A percentile compares a stretch with the other conserved stretches of the same genome.
Conservation (phyloP, 345 rosid genomes). For the Ricinus communis region DNA sequence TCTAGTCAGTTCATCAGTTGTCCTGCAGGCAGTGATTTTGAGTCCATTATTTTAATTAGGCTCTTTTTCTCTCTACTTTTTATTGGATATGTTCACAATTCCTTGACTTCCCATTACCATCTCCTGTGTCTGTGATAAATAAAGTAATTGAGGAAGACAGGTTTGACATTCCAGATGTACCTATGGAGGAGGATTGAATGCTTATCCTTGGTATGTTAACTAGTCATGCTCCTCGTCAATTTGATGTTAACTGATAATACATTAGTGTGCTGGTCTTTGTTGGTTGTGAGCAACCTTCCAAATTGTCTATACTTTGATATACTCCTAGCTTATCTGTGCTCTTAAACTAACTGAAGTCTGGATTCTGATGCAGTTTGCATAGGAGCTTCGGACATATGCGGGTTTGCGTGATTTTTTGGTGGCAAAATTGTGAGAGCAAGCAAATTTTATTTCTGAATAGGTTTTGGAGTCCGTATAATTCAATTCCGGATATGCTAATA, state of each 20-base stretch:
- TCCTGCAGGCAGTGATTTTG: background rate
- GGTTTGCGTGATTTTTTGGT: too few species aligned
- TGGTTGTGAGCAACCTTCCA: too few species aligned
- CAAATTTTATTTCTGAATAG: too few species aligned
- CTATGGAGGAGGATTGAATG: conserved; percentile 88
- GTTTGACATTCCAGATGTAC: conserved; percentile 94
- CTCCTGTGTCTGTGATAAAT: conserved; percentile 57
- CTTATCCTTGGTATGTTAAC: conserved; percentile 1
- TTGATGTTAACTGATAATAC: background rate
- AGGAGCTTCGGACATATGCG: too few species aligned
- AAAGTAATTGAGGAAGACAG: conserved; percentile 82
- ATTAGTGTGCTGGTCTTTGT: too few species aligned
- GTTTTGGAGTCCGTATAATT: too few species aligned
- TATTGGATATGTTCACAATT: conserved; percentile 15
- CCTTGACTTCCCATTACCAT: conserved; percentile 63
- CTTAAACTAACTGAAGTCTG: too few species aligned
- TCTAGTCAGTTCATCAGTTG: background rate
- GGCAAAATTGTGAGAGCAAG: too few species aligned
- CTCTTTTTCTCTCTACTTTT: background rate
- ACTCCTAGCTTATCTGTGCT: too few species aligned
- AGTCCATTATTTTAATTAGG: background rate
- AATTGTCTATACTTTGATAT: too few species aligned
- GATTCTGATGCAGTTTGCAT: too few species aligned
- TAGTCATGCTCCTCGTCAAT: background rate
- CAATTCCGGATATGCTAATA: too few species aligned